Conservation (phyloP, 192 early-diverging fungal genomes). For the Coemansia sp. region DNA sequence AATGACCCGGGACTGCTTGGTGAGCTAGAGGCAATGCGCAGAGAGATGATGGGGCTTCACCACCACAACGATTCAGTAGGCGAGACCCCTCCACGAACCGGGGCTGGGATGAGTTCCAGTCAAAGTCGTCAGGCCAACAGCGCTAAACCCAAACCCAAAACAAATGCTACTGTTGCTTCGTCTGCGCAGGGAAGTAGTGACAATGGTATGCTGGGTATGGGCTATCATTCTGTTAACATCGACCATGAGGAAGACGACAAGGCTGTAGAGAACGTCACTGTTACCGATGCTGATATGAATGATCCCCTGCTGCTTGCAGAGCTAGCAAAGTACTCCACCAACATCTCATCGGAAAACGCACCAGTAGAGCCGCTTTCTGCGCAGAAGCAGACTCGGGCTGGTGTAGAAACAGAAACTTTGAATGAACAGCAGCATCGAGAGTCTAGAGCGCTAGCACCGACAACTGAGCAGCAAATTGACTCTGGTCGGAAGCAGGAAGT, state of each 20-base stretch:
- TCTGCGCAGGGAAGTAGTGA: neutral
- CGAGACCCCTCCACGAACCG: too few species aligned
- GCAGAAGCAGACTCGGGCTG: neutral
- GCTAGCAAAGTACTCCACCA: conserved; percentile 15
- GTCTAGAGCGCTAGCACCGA: conserved; percentile 31
- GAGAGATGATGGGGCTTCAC: conserved; percentile 18
- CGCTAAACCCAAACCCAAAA: neutral
- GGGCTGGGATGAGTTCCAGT: neutral
- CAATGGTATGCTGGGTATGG: neutral
- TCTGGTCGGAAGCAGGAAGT: conserved; percentile 31
- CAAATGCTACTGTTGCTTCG: neutral
- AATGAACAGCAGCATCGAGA: conserved; percentile 13
- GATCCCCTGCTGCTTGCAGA: conserved; percentile 39
- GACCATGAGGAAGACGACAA: conserved; percentile 21
- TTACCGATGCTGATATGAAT: conserved; percentile 49
- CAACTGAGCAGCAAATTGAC: conserved; percentile 30
- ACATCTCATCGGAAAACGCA: neutral
- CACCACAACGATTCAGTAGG: neutral
- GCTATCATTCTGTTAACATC: neutral
- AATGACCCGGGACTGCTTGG: conserved; percentile 44
- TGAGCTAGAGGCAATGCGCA: conserved; percentile 41
- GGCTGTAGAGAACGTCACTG: conserved; percentile 18
- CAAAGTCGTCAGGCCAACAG: neutral
- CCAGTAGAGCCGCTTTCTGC: neutral
- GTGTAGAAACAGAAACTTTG: neutral